Conservation (phyloP, 257 asterid genomes). For the Agastache rugosa region DNA sequence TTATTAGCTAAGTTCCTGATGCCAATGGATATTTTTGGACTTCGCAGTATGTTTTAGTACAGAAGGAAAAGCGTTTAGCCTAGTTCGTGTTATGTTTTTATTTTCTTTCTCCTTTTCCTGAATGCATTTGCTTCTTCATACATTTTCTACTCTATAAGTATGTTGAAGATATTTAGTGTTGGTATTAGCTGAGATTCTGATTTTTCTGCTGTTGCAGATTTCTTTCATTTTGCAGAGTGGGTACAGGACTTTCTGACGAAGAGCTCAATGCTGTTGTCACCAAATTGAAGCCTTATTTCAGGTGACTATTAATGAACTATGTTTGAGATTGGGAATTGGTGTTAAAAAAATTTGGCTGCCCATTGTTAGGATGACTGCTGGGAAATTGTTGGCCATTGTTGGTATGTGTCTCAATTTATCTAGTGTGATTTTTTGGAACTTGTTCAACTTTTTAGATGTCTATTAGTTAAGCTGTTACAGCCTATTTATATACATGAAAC, state of each 20-base stretch:
- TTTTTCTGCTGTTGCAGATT: slow-evolving; percentile 73
- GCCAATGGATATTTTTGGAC: too few relatives aligned
- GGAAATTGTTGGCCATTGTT: slow-evolving; percentile 1
- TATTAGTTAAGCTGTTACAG: slow-evolving; percentile 19
- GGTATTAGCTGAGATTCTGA: slow-evolving; percentile 34
- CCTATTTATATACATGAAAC: slow-evolving; percentile 19
- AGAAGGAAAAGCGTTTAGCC: too few relatives aligned
- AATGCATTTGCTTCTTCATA: slow-evolving; percentile 6
- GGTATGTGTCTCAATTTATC: slow-evolving; percentile 15
- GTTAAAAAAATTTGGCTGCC: slow-evolving; percentile 1
- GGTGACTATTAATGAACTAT: slow-evolving; percentile 46
- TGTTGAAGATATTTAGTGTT: slow-evolving; percentile 26
- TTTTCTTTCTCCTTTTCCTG: background rate
- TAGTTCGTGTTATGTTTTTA: too few relatives aligned
- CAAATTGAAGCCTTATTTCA: slow-evolving; percentile 84
- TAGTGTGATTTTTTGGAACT: slow-evolving; percentile 22
- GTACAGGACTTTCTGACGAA: slow-evolving; percentile 96
- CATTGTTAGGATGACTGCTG: slow-evolving; percentile 25
- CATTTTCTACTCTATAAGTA: slow-evolving; percentile 11
- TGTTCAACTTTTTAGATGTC: slow-evolving; percentile 11
- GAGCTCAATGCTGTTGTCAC: slow-evolving; percentile 80
- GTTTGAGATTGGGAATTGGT: slow-evolving; percentile 19
- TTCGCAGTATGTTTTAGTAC: too few relatives aligned
- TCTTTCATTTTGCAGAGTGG: slow-evolving; percentile 95
- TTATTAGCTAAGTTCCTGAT: too few relatives aligned